Evolutionary conservation across 2,329 filamentous ascomycete genomes (phyloP).

Genomic region (Colletotrichum sp.): DNA sequence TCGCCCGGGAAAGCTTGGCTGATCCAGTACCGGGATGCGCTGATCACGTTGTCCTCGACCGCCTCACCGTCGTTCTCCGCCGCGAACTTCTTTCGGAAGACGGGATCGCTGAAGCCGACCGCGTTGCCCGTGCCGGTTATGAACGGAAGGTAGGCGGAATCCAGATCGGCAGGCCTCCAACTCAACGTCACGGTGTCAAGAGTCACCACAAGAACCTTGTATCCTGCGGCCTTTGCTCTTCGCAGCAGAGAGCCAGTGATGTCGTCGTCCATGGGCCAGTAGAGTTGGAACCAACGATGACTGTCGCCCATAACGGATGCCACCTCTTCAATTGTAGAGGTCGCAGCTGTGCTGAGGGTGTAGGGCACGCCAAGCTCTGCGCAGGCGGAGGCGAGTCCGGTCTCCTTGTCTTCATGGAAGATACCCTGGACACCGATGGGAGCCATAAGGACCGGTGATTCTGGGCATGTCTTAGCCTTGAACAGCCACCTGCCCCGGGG

Average conservation of each 20-base stretch:
- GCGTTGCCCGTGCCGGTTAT: slow-evolving; percentile 62
- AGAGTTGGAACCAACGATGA: slow-evolving; percentile 75
- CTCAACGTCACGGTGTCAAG: slow-evolving; percentile 73
- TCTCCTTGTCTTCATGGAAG: slow-evolving; percentile 70
- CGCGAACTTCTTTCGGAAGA: slow-evolving; percentile 64
- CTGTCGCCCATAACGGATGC: slow-evolving; percentile 62
- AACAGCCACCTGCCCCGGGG: neutral
- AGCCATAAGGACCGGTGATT: slow-evolving; percentile 64
- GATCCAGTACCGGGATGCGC: slow-evolving; percentile 60
- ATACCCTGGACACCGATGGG: slow-evolving; percentile 74
- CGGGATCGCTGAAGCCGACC: slow-evolving; percentile 71
- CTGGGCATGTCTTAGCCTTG: slow-evolving; percentile 18
- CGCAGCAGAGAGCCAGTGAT: slow-evolving; percentile 68
- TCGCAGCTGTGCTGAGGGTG: slow-evolving; percentile 69
- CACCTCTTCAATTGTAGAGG: slow-evolving; percentile 70
- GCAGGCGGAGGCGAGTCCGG: slow-evolving; percentile 67
- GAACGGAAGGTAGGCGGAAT: slow-evolving; percentile 66
- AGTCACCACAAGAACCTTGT: slow-evolving; percentile 71
- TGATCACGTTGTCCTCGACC: slow-evolving; percentile 51
- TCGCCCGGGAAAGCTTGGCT: slow-evolving; percentile 55
- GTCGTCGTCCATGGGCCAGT: slow-evolving; percentile 72
- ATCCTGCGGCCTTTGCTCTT: slow-evolving; percentile 67
- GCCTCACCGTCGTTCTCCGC: slow-evolving; percentile 48
- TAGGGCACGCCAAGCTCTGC: slow-evolving; percentile 67
- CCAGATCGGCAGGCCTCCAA: slow-evolving; percentile 74